phyloP scores from a whole-genome alignment of 1,284 basidiomycete genomes.

The Ustilago bromivora region DNA sequence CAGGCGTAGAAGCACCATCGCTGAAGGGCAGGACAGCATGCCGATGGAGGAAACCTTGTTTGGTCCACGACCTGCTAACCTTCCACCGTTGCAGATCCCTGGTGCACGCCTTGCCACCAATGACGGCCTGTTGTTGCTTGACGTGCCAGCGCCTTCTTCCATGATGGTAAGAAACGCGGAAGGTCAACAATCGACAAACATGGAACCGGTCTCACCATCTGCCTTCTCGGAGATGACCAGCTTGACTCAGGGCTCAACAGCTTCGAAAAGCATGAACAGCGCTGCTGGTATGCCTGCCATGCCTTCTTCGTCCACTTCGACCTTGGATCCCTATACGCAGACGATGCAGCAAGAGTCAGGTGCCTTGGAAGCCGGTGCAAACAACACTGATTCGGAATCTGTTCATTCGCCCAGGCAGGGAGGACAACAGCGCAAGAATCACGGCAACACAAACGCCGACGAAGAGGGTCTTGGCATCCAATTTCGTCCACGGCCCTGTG shows the following conservation, averaged over 20 bases:
- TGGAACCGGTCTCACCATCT: constrained; percentile 43
- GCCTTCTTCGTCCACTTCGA: constrained; percentile 26
- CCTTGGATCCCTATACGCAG: constrained; percentile 18
- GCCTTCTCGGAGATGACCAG: constrained; percentile 48
- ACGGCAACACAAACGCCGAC: neutral
- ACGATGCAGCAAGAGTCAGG: constrained; percentile 2
- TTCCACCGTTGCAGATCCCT: constrained; percentile 32
- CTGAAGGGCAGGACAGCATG: constrained; percentile 14
- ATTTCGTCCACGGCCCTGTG: constrained; percentile 22
- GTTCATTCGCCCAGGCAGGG: constrained; percentile 17
- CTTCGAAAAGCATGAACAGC: constrained; percentile 39
- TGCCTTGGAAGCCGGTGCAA: neutral
- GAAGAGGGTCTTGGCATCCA: constrained; percentile 23
- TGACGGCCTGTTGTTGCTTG: constrained; percentile 6
- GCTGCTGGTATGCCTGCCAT: constrained; percentile 33
- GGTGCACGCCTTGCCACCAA: constrained; percentile 16
- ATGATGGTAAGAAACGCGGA: constrained; percentile 1
- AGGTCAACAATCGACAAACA: constrained; percentile 4
- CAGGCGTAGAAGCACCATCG: constrained; percentile 29
- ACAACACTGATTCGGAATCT: neutral
- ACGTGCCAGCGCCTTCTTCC: constrained; percentile 4
- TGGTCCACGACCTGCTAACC: constrained; percentile 24
- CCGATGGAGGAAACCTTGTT: constrained; percentile 1
- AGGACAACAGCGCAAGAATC: constrained; percentile 16
- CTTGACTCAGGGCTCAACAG: constrained; percentile 43